Conservation (phyloP, 2,329 filamentous ascomycete species). For the Coniella lustricola region DNA sequence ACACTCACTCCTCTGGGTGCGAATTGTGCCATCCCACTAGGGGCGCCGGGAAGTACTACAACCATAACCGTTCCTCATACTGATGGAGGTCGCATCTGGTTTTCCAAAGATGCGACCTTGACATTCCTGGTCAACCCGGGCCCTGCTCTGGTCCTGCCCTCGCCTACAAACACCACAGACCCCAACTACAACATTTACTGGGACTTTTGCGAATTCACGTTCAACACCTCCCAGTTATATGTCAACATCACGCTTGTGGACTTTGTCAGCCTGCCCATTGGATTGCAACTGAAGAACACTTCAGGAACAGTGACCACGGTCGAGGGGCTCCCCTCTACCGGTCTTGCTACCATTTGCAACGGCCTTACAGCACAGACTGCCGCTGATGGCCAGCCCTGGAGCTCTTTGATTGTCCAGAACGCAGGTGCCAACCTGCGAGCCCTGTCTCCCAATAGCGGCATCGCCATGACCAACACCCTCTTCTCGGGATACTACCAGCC, state of each 20-base stretch:
- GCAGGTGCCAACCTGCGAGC: constrained; percentile 36
- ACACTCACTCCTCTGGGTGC: constrained; percentile 43
- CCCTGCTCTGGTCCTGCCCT: constrained; percentile 68
- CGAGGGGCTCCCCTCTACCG: constrained; percentile 40
- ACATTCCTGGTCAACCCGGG: constrained; percentile 62
- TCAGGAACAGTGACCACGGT: constrained; percentile 38
- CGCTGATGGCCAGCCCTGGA: constrained; percentile 44
- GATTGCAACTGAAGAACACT: constrained; percentile 44
- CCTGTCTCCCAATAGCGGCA: constrained; percentile 46
- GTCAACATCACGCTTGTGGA: constrained; percentile 70
- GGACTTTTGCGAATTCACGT: constrained; percentile 66
- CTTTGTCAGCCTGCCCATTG: constrained; percentile 62
- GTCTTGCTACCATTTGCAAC: constrained; percentile 38
- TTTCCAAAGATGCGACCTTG: constrained; percentile 52
- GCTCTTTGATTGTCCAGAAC: constrained; percentile 40
- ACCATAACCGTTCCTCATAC: constrained; percentile 62
- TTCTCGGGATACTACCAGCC: constrained; percentile 44
- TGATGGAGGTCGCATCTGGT: constrained; percentile 67
- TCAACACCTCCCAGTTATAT: constrained; percentile 53
- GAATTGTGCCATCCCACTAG: constrained; percentile 58
- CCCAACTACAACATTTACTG: constrained; percentile 55
- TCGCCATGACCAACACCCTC: constrained; percentile 35
- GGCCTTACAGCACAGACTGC: constrained; percentile 38
- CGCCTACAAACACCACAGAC: constrained; percentile 59
- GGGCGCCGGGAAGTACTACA: constrained; percentile 50